Evolutionary conservation across 495 filamentous ascomycete species (phyloP).

Genomic region (Penicillium cinerascens): DNA sequence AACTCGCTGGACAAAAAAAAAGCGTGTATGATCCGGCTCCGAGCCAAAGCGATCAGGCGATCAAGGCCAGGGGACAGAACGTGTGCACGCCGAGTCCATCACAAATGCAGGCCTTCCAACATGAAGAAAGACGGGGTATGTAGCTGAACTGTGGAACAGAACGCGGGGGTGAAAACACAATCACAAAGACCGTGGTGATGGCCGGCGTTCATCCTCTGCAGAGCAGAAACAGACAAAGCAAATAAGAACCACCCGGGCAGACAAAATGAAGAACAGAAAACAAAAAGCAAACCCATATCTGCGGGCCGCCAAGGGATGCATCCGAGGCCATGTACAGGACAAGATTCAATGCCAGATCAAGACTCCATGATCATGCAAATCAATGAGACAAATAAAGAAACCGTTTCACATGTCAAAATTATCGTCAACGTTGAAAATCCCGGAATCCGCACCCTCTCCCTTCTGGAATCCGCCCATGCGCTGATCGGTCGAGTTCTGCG

Average conservation of each 20-base stretch:
- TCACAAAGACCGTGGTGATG: slow-evolving; percentile 1
- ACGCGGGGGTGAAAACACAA: slow-evolving; percentile 1
- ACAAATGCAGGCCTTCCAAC: slow-evolving; percentile 15
- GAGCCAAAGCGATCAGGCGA: not conserved
- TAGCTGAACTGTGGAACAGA: slow-evolving; percentile 14
- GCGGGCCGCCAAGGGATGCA: slow-evolving; percentile 17
- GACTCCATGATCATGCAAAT: slow-evolving; percentile 44
- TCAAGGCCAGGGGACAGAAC: not conserved
- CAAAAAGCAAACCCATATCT: slow-evolving; percentile 28
- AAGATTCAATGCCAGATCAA: slow-evolving; percentile 34
- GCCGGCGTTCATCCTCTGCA: slow-evolving; percentile 5
- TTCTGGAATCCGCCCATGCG: slow-evolving; percentile 74
- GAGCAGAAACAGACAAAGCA: slow-evolving; percentile 10
- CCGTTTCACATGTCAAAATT: slow-evolving; percentile 65
- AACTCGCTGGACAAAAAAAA: not conserved
- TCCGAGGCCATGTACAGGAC: slow-evolving; percentile 39
- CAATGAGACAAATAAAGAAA: slow-evolving; percentile 16
- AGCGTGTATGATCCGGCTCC: not conserved
- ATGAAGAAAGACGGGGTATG: slow-evolving; percentile 17
- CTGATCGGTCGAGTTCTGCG: slow-evolving; percentile 43
- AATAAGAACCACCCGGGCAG: slow-evolving; percentile 4
- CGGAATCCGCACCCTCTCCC: slow-evolving; percentile 61
- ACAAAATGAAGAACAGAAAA: slow-evolving; percentile 10
- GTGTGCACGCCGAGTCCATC: not conserved
- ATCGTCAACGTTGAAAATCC: slow-evolving; percentile 66